Evolutionary conservation across 371 early-diverging fungal species (phyloP).

Genomic region (Apophysomyces trapeziformis): DNA sequence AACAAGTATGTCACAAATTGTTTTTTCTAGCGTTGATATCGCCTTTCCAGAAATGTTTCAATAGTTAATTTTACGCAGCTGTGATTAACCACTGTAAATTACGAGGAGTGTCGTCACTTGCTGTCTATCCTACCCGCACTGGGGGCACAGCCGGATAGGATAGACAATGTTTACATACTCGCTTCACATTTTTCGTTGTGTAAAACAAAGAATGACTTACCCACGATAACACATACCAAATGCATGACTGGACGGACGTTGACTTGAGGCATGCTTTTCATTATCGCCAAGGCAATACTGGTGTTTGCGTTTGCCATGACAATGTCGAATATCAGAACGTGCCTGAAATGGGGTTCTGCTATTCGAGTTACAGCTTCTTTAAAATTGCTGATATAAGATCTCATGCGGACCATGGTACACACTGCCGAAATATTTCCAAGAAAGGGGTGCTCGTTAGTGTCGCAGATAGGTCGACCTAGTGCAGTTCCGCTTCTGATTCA

Average conservation of each 20-base stretch:
- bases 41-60: neutral
- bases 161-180: neutral
- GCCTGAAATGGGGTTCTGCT: too few species aligned
- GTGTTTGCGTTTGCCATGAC: neutral
- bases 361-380: too few species aligned
- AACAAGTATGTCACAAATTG: neutral
- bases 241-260: neutral
- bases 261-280: neutral
- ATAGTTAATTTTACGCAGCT: neutral
- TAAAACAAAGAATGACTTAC: neutral
- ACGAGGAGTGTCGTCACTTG: neutral
- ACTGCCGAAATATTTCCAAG: too few species aligned
- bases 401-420: too few species aligned
- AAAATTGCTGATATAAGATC: too few species aligned
- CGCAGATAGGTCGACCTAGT: too few species aligned
- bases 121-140: neutral
- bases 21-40: neutral
- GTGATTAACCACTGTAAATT: neutral
- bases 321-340: neutral
- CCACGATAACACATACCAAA: neutral
- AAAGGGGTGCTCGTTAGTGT: too few species aligned
- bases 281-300: neutral
- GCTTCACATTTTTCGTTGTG: neutral
- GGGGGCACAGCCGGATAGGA: slow-evolving; percentile 6
- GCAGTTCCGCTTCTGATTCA: too few species aligned